Evolutionary conservation across 1,284 basidiomycete genomes (phyloP).

Genomic region (Tremellales sp.): DNA sequence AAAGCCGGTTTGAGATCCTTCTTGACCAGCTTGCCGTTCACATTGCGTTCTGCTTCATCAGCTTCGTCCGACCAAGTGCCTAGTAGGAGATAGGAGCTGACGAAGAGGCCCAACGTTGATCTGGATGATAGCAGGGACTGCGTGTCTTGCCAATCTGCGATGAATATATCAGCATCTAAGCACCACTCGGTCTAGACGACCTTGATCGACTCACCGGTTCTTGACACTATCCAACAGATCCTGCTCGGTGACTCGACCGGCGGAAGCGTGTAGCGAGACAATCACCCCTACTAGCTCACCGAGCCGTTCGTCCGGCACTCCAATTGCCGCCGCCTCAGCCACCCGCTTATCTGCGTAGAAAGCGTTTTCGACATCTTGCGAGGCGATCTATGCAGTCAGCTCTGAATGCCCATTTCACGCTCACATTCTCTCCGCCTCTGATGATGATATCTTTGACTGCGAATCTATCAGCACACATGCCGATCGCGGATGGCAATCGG

Average conservation of each 20-base stretch:
- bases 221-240: slow-evolving; percentile 13
- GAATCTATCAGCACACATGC: neutral
- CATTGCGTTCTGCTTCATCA: slow-evolving; percentile 24
- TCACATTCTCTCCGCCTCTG: slow-evolving; percentile 43
- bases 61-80: neutral
- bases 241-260: slow-evolving; percentile 8
- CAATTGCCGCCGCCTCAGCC: slow-evolving; percentile 33
- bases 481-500: neutral
- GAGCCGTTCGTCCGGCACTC: slow-evolving; percentile 30
- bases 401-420: slow-evolving; percentile 6
- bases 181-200: neutral
- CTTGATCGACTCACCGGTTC: slow-evolving; percentile 11
- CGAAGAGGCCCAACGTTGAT: slow-evolving; percentile 21
- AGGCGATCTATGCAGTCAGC: slow-evolving; percentile 25
- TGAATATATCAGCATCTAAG: neutral
- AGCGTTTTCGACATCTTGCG: slow-evolving; percentile 39
- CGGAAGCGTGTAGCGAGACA: slow-evolving; percentile 20
- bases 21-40: slow-evolving; percentile 37
- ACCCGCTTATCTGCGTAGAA: slow-evolving; percentile 30
- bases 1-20: slow-evolving; percentile 26
- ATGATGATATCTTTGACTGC: slow-evolving; percentile 44
- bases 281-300: slow-evolving; percentile 39
- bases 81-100: slow-evolving; percentile 14
- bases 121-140: slow-evolving; percentile 24
- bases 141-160: slow-evolving; percentile 17